Evolutionary conservation across 1,284 basidiomycete species (phyloP).

Genomic region (Pholiota adiposa): DNA sequence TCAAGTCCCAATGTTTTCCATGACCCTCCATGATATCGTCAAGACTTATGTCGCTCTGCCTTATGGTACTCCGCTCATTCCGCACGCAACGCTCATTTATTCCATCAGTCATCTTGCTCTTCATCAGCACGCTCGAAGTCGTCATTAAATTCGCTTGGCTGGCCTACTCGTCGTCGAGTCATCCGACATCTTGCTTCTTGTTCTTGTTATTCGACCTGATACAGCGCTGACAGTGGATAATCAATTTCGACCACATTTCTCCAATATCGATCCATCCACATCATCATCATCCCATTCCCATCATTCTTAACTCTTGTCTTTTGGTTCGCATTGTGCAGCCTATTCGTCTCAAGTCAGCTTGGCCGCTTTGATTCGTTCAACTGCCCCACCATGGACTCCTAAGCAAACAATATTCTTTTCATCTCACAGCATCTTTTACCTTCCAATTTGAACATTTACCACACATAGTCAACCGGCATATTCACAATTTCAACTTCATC

Average conservation of each 20-base stretch:
- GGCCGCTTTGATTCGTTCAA: slow-evolving; percentile 7
- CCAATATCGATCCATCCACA: not conserved
- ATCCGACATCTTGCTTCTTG: slow-evolving; percentile 10
- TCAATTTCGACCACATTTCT: not conserved
- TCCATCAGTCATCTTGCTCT: not conserved
- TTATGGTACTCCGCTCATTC: slow-evolving; percentile 12
- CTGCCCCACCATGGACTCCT: slow-evolving; percentile 17
- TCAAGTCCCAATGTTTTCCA: not conserved
- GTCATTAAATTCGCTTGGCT: not conserved
- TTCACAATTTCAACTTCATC: not conserved
- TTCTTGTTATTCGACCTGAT: slow-evolving; percentile 8
- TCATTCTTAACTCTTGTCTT: slow-evolving; percentile 1
- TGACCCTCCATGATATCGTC: slow-evolving; percentile 9
- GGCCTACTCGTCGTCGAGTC: not conserved
- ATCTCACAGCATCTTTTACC: slow-evolving; percentile 23
- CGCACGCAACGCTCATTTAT: slow-evolving; percentile 8
- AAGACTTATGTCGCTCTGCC: slow-evolving; percentile 5
- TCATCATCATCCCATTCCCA: slow-evolving; percentile 4
- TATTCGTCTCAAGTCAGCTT: not conserved
- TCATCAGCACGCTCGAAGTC: not conserved
- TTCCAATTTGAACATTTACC: slow-evolving; percentile 21
- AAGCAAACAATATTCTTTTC: slow-evolving; percentile 10
- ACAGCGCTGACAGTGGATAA: slow-evolving; percentile 5
- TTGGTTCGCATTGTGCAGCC: slow-evolving; percentile 11
- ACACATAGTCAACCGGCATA: slow-evolving; percentile 11